phyloP scores from a whole-genome alignment of 2,329 filamentous ascomycete genomes.

The Orbilia blumenaviensis region DNA sequence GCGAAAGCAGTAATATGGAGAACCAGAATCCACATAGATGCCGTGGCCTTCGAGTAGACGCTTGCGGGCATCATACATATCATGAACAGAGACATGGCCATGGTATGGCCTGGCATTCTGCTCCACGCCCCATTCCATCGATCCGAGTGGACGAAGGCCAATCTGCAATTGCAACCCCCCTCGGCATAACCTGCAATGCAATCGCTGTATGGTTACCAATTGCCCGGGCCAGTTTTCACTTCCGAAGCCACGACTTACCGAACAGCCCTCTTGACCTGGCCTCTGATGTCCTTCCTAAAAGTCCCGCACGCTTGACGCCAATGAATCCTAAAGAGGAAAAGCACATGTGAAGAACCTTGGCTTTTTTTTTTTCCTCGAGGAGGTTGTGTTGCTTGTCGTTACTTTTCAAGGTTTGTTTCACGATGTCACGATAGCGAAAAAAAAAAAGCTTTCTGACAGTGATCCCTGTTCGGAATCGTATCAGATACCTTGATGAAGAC shows the following conservation, averaged over 20 bases:
- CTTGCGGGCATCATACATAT: conserved; percentile 25
- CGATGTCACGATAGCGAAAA: conserved; percentile 25
- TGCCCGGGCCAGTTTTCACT: conserved; percentile 42
- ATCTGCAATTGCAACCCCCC: conserved; percentile 11
- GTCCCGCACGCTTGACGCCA: conserved; percentile 38
- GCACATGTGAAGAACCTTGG: conserved; percentile 46
- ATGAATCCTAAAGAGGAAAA: conserved; percentile 53
- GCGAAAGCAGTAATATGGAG: conserved; percentile 15
- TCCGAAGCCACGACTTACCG: conserved; percentile 49
- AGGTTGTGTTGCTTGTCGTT: conserved; percentile 32
- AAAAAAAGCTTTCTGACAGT: conserved; percentile 6
- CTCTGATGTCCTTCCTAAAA: conserved; percentile 52
- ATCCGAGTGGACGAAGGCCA: conserved; percentile 37
- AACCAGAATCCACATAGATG: not conserved
- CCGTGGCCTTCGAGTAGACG: conserved; percentile 7
- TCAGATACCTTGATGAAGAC: conserved; percentile 31
- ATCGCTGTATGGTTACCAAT: conserved; percentile 45
- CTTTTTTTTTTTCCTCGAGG: not conserved
- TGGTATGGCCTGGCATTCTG: too few relatives aligned
- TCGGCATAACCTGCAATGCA: conserved; percentile 41
- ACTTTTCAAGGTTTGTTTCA: conserved; percentile 9
- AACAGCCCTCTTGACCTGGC: conserved; percentile 6
- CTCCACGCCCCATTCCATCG: conserved; percentile 43
- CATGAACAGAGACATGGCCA: conserved; percentile 10
- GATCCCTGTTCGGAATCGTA: conserved; percentile 40